A percentile compares a stretch with the other conserved stretches of the same genome.
phyloP scores from a whole-genome alignment of 345 rosid species.

The Gossypium mustelinum region DNA sequence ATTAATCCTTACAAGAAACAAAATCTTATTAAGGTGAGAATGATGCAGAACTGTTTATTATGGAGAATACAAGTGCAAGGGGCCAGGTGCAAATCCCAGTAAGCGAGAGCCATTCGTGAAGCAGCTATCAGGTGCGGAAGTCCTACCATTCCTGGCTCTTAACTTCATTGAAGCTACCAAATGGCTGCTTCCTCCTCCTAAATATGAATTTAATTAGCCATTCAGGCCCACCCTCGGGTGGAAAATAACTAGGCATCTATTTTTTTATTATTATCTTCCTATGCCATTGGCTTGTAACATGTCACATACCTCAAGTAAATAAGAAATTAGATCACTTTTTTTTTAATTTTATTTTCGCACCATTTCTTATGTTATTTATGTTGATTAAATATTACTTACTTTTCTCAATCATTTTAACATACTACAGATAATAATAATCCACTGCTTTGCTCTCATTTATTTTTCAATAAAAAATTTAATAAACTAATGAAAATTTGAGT shows the following conservation, averaged over 20 bases:
- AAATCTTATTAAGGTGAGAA: too few relatives aligned
- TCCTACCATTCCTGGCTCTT: constrained; percentile 33
- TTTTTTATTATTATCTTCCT: too few relatives aligned
- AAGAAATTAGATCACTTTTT: too few relatives aligned
- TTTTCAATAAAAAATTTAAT: too few relatives aligned
- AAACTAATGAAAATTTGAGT: too few relatives aligned
- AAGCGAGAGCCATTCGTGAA: constrained; percentile 34
- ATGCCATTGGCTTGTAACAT: too few relatives aligned
- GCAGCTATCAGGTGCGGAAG: constrained; percentile 33
- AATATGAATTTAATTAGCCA: background rate
- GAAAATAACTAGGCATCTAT: too few relatives aligned
- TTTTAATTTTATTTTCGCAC: background rate
- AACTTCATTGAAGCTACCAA: constrained; percentile 43
- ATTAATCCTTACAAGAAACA: too few relatives aligned
- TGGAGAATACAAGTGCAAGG: constrained; percentile 54
- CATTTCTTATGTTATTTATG: background rate
- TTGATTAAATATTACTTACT: too few relatives aligned
- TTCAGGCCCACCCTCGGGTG: background rate
- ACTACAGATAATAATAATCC: too few relatives aligned
- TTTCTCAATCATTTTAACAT: background rate
- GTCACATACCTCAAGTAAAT: too few relatives aligned
- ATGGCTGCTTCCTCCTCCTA: constrained; percentile 56
- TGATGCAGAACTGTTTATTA: constrained; percentile 36
- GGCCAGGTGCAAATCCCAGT: constrained; percentile 32
- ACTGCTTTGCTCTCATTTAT: too few relatives aligned